Conservation (phyloP, 768 basidiomycete genomes). For the Panus rudis region DNA sequence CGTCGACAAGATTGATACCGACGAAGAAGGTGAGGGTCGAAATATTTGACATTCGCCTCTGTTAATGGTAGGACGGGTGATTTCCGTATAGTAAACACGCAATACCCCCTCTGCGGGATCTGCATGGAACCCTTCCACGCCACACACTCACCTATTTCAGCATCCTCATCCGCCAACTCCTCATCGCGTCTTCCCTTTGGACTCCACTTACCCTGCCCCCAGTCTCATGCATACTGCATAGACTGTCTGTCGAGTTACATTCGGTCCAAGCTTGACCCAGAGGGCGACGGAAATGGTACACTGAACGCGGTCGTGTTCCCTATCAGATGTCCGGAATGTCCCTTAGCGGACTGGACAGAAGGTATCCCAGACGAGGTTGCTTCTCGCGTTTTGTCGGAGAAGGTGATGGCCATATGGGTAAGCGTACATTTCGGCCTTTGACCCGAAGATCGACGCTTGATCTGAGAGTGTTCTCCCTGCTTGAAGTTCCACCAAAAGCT, state of each 20-base stretch:
- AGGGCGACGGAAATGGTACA: constrained; percentile 22
- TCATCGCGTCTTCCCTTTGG: constrained; percentile 30
- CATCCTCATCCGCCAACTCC: constrained; percentile 28
- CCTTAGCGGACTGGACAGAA: constrained; percentile 22
- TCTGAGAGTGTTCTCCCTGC: neutral
- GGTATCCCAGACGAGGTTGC: constrained; percentile 33
- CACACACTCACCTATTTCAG: constrained; percentile 27
- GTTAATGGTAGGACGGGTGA: too few relatives aligned
- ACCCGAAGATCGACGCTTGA: neutral
- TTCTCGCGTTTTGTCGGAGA: constrained; percentile 23
- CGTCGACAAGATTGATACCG: too few relatives aligned
- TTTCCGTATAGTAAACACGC: neutral
- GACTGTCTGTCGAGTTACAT: constrained; percentile 30
- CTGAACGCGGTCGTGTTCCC: constrained; percentile 28
- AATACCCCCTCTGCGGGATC: constrained; percentile 28
- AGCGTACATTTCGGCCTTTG: neutral
- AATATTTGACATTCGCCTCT: too few relatives aligned
- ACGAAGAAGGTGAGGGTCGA: too few relatives aligned
- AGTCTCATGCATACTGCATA: constrained; percentile 29
- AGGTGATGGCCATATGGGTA: constrained; percentile 31
- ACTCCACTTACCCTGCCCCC: constrained; percentile 28
- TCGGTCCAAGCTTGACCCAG: constrained; percentile 28
- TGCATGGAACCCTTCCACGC: constrained; percentile 32
- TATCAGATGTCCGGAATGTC: constrained; percentile 32
- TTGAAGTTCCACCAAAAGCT: constrained; percentile 30